phyloP scores from a whole-genome alignment of 2,329 filamentous ascomycete genomes.

The Pseudogymnoascus sp. region DNA sequence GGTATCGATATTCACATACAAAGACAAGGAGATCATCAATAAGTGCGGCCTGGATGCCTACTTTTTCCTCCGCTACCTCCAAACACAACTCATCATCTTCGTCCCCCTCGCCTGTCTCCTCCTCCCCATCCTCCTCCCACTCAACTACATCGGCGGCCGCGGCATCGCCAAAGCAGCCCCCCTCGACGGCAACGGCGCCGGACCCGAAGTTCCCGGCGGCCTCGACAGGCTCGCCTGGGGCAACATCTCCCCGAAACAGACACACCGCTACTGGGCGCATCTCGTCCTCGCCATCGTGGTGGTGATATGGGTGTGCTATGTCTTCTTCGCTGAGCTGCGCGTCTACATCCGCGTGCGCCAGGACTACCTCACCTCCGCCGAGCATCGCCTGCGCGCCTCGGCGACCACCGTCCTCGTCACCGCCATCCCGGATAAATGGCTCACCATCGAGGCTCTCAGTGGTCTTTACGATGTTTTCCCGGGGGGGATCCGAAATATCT shows the following conservation, averaged over 20 bases:
- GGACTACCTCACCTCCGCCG: constrained; percentile 86
- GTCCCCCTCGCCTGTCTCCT: constrained; percentile 70
- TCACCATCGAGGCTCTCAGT: constrained; percentile 69
- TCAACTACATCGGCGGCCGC: constrained; percentile 68
- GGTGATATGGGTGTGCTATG: constrained; percentile 74
- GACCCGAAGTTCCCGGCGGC: constrained; percentile 41
- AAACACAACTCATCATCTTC: constrained; percentile 84
- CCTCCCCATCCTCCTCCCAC: constrained; percentile 73
- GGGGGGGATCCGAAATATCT: constrained; percentile 88
- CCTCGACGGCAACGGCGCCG: constrained; percentile 16
- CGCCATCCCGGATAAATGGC: constrained; percentile 84
- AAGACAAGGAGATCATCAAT: constrained; percentile 76
- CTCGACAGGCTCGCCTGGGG: constrained; percentile 81
- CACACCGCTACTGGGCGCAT: constrained; percentile 73
- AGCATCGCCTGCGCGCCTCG: constrained; percentile 86
- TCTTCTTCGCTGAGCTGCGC: constrained; percentile 77
- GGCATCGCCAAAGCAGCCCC: constrained; percentile 30
- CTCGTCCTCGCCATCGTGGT: constrained; percentile 69
- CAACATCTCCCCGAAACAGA: constrained; percentile 62
- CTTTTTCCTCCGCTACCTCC: constrained; percentile 89
- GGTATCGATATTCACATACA: constrained; percentile 54
- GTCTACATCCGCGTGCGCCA: constrained; percentile 91
- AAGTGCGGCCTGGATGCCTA: constrained; percentile 96
- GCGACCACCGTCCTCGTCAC: constrained; percentile 93
- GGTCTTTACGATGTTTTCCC: constrained; percentile 93